Evolutionary conservation across 257 asterid genomes (phyloP).

Genomic region (Jacaranda copaia): DNA sequence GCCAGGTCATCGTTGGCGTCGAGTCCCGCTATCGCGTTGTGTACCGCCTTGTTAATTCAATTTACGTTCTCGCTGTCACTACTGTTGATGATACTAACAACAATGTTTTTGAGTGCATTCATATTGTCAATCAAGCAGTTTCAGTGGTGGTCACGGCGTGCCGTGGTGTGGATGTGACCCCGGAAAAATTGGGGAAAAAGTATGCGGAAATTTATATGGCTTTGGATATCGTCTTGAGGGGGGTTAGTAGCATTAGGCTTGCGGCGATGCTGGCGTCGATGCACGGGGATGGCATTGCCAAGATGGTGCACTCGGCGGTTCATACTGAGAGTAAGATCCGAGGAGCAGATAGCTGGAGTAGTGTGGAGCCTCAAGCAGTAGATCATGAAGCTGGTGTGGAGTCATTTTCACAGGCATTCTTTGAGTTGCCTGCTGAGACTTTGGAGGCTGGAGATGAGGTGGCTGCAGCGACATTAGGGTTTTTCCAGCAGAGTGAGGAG

Average conservation of each 20-base stretch:
- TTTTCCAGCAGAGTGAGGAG: slow-evolving; percentile 65
- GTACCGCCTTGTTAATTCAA: slow-evolving; percentile 87
- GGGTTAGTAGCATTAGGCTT: slow-evolving; percentile 89
- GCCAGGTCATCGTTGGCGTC: slow-evolving; percentile 90
- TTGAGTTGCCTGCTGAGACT: slow-evolving; percentile 92
- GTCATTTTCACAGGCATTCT: slow-evolving; percentile 54
- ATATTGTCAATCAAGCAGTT: slow-evolving; percentile 89
- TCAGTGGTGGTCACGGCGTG: slow-evolving; percentile 90
- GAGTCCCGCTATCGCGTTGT: slow-evolving; percentile 90
- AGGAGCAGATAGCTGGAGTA: slow-evolving; percentile 88
- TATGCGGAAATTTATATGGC: slow-evolving; percentile 97
- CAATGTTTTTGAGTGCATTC: slow-evolving; percentile 90
- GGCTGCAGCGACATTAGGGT: slow-evolving; percentile 68
- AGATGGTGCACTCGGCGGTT: slow-evolving; percentile 91
- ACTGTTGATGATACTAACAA: slow-evolving; percentile 77
- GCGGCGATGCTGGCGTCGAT: slow-evolving; percentile 93
- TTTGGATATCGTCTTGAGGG: slow-evolving; percentile 89
- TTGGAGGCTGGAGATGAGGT: slow-evolving; percentile 90
- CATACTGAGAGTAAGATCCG: slow-evolving; percentile 93
- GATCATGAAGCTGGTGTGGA: slow-evolving; percentile 77
- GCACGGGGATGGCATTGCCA: slow-evolving; percentile 98
- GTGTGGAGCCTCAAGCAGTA: slow-evolving; percentile 61
- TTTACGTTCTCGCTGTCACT: slow-evolving; percentile 85
- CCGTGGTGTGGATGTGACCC: slow-evolving; percentile 98
- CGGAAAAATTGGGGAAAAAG: slow-evolving; percentile 87